Evolutionary conservation across 1,284 basidiomycete species (phyloP), one percentile per base, ranked within the genome.

Genomic region (Boletus albobrunnescens): DNA sequence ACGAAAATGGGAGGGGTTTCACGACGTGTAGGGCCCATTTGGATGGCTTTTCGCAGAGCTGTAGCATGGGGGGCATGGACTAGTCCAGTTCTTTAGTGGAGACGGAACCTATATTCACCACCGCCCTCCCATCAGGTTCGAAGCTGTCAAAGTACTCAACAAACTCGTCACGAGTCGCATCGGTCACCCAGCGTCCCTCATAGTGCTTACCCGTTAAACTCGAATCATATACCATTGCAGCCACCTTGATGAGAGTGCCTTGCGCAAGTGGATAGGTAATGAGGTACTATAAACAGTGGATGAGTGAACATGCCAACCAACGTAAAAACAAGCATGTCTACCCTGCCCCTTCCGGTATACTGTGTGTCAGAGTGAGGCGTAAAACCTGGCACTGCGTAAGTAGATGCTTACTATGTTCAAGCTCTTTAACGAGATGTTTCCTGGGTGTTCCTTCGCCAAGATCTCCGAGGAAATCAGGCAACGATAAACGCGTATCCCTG

Each of bases 181-280:
- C 54, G 11, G 58, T 49, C 6, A 72, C 69, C 65, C 66, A 71
- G 8, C 64, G 63, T 7, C 67, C 68, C 17, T 70, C 56, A 44
- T 68, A 67, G 6, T 47, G 46, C 0, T 67, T 67, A 22, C 64
- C 67, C 41, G 68, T 68, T 20, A 61, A 58, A 12, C 63, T 63
- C 16, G 65, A 67, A n/a, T 68, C 58, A 6, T 64, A 57, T 12
- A 61, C 50, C 17, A 70, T 65, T 3, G 67, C 72, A 5, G 67
- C 73, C 16, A 76, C 51, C 36, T 77, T 79, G 52, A 79, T 59
- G 16, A 69, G 45, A 6, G 58, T 59, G 0, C 72, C 72, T 20
- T 68, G 63, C 13, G 68, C 67, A 22, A 78, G 67, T 0, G 73
- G 73, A 57, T 75, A 78, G 4, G 67, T 65, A 1, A 73, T 64